These are phyloP conservation scores for Flaveria robusta DNA, from an alignment of 129 eudicot genomes.

Conservation along the genomic window DNA sequence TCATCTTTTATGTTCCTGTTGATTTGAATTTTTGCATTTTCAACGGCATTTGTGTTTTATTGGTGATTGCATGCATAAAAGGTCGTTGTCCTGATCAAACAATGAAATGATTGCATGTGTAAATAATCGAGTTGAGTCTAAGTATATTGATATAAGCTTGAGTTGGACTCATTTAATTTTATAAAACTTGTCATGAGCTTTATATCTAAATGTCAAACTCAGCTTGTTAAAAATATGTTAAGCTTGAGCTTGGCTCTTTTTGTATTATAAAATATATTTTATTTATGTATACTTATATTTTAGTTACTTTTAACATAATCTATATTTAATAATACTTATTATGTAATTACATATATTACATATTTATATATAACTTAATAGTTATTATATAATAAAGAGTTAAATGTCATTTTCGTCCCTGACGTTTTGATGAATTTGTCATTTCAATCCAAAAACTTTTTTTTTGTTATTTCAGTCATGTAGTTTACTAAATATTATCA, in stretches of 20 bases:
- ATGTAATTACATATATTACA: not conserved
- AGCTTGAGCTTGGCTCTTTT: not conserved
- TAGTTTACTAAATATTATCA: too few species aligned
- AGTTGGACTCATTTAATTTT: not conserved
- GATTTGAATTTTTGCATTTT: slow-evolving; percentile 9
- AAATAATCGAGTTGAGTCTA: not conserved
- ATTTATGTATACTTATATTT: not conserved
- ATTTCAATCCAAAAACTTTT: too few species aligned
- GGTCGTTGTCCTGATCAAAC: not conserved
- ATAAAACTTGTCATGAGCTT: not conserved
- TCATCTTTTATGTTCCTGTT: slow-evolving; percentile 2
- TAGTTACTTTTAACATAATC: too few species aligned
- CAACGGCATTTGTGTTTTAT: not conserved
- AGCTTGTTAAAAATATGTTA: too few species aligned
- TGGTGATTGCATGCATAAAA: not conserved
- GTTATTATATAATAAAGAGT: not conserved
- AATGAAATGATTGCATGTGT: not conserved
- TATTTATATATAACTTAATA: not conserved
- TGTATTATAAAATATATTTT: not conserved
- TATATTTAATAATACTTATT: too few species aligned
- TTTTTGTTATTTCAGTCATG: too few species aligned
- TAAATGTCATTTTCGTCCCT: too few species aligned
- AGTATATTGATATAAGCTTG: not conserved
- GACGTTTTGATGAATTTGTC: too few species aligned
- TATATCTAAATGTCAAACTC: too few species aligned